Evolutionary conservation across 179 eudicot genomes (phyloP), one percentile per base, ranked within the genome.

Genomic region (Patellifolia procumbens): DNA sequence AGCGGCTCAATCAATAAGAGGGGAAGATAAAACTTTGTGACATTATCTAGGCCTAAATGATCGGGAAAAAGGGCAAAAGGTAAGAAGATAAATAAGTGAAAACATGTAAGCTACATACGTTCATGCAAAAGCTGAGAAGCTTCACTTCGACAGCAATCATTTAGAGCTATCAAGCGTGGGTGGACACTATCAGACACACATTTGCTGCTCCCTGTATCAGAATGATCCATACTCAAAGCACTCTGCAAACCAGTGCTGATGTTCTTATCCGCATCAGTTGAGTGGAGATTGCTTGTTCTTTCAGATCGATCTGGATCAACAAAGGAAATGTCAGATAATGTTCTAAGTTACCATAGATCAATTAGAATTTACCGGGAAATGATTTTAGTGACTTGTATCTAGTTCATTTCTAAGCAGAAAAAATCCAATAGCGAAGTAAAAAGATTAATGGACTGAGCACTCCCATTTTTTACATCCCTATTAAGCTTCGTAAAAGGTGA

Each of bases 111-210:
- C 37, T 63, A 73, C 90, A 60, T 89, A 90, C 97, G 94, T 77
- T 83, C 85, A 74, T 83, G 88, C 79, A 89, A 65, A 73, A 92
- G 90, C 86, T 89, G 91, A 74, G 81, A 79, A 69, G 97, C 94
- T 39, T 86, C 90, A 65, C 93, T 88, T 67, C 72, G 76, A 78
- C 80, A 73, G 77, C 94, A 92, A 52, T 89, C 94, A 53, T 81
- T 86, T 64, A 92, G 73, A 43, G 92, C 68, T 76, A 89, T 89
- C 62, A 90, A 64, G 75, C 80, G 80, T 37, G 81, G 52, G 72
- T 78, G 84, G 73, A 79, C 77, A 66, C 69, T 81, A 68, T 86
- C 92, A 73, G 77, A 80, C 37, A 79, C 80, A 59, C 75, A 80
- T 80, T 73, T 79, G 82, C 56, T 83, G 39, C 90, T 74, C 56